Evolutionary conservation across 2,329 filamentous ascomycete species (phyloP), one percentile per base, ranked within the genome.

Genomic region (Waltergamsia citrina): DNA sequence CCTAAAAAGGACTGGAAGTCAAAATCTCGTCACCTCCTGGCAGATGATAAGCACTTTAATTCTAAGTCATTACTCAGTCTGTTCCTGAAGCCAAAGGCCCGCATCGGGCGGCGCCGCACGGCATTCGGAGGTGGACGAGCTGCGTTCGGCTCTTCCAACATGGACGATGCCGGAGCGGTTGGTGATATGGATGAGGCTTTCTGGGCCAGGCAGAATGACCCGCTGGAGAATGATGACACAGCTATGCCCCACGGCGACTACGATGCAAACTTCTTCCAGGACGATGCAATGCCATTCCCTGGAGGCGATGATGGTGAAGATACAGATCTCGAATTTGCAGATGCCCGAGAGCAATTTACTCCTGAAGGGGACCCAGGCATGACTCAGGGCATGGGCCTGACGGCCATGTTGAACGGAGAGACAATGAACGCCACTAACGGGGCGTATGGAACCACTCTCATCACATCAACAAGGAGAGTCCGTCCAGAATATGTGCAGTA

Each of bases 41-140:
- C 93, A 3, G 92, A 98, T 50, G 92, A 98, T 61, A 95, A 95
- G 59, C 88, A 96, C 54, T 96, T 98, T 65, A 94, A 88, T 62
- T 96, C 90, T 7, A 84, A 83, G 51, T 85, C 94, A 43, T 68
- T 98, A 1, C 67, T 96, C 6, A 83, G 78, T 33, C 71, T 98
- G 2, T 98, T 96, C 69, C 69, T 96, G 19, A 98, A 98, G 56
- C 92, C 92, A 19, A 94, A 88, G 54, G 86, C 88, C 9, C 81
- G 82, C 27, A 74, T 95, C 57, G 78, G 82, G 29, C 74, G 78
- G 37, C 73, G 63, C 64, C 22, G 62, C 60, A 21, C 27, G 15
- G 16, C 26, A 22, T 11, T 31, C 31, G 19, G 27, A 26, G 22
- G 21, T 10, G 33, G 37, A 34, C 53, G 56, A 21, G 62, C 62